Evolutionary conservation across 768 basidiomycete species (phyloP).

Genomic region (Guyanaporus albipodus): DNA sequence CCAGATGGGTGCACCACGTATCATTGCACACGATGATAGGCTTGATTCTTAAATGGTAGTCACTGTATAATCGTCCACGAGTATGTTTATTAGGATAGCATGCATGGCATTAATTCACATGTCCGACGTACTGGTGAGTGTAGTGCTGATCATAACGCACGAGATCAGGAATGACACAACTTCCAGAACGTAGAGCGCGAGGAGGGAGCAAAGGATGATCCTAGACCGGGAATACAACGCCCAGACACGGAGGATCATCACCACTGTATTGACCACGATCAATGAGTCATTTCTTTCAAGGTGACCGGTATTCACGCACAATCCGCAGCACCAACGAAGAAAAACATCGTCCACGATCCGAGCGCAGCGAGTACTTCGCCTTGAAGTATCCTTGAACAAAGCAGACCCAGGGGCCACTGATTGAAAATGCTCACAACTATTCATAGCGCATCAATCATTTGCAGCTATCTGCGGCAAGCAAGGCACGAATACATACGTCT

Average conservation of each 20-base stretch:
- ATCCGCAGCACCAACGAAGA: constrained; percentile 4
- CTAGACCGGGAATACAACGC: constrained; percentile 7
- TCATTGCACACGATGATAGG: no score
- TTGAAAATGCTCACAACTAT: constrained; percentile 6
- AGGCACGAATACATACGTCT: constrained; percentile 3
- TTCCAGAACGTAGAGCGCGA: constrained; percentile 1
- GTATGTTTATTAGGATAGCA: no score
- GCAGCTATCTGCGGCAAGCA: background rate
- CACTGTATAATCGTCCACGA: no score
- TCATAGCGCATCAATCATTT: background rate
- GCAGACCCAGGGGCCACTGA: background rate
- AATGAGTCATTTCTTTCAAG: background rate
- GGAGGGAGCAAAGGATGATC: constrained; percentile 4
- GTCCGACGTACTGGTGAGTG: background rate
- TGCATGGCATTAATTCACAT: no score
- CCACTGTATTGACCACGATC: background rate
- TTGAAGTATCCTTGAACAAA: background rate
- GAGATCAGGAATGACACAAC: background rate
- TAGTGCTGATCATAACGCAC: background rate
- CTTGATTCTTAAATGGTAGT: no score
- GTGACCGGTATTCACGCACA: background rate
- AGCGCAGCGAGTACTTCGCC: background rate
- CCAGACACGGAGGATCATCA: constrained; percentile 14
- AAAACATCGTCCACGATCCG: background rate
- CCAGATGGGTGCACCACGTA: no score